Evolutionary conservation across 345 rosid genomes (phyloP).

Genomic region (Kandelia obovata): DNA sequence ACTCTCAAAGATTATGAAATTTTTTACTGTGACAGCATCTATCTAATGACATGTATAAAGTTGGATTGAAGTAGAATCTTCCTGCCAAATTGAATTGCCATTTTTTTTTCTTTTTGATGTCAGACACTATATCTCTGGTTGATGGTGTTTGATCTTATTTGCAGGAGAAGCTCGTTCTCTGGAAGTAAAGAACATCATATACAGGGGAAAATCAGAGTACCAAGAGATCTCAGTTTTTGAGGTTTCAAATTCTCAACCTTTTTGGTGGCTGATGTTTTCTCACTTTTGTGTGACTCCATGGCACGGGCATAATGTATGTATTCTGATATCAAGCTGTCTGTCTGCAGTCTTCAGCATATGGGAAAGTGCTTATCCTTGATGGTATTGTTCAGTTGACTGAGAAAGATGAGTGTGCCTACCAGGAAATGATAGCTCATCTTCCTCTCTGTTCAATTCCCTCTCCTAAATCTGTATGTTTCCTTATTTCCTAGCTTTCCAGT

Average conservation of each 20-base stretch:
- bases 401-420: constrained; percentile 97
- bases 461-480: constrained; percentile 58
- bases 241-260: constrained; percentile 34
- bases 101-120: background rate
- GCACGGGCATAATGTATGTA: background rate
- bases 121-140: background rate
- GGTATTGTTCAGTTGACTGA: constrained; percentile 94
- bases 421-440: constrained; percentile 98
- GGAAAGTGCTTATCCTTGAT: constrained; percentile 97
- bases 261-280: background rate
- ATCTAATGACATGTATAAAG: no score
- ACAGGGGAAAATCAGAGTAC: constrained; percentile 71
- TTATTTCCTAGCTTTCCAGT: background rate
- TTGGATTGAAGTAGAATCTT: background rate
- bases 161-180: constrained; percentile 92
- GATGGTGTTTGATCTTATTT: constrained; percentile 12
- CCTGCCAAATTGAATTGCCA: background rate
- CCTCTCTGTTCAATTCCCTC: constrained; percentile 85
- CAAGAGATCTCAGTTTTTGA: constrained; percentile 91
- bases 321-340: constrained; percentile 10
- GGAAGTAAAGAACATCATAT: constrained; percentile 71
- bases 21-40: background rate
- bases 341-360: constrained; percentile 76
- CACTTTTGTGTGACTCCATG: background rate
- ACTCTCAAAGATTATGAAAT: background rate